phyloP scores from a whole-genome alignment of 2,329 filamentous ascomycete genomes.

The Neonectria ditissima region DNA sequence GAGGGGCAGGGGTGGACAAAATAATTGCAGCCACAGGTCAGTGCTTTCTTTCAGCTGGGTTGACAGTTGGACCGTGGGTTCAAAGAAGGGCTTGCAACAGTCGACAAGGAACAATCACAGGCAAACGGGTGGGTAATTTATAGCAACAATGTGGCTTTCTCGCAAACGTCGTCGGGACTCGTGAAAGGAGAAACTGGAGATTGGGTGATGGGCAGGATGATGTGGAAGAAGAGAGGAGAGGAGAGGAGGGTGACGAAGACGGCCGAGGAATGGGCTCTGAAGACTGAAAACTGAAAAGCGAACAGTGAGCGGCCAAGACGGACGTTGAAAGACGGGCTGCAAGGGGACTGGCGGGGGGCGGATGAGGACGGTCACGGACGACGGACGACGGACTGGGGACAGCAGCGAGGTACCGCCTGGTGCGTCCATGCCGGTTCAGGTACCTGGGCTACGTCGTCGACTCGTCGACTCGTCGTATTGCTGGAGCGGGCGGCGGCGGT shows the following conservation, averaged over 20 bases:
- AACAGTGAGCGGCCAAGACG: slow-evolving; percentile 10
- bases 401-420: slow-evolving; percentile 15
- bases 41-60: slow-evolving; percentile 5
- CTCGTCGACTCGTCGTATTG: slow-evolving; percentile 5
- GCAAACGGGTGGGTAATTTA: not conserved
- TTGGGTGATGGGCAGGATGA: not conserved
- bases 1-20: slow-evolving; percentile 44
- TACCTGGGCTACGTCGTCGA: slow-evolving; percentile 22
- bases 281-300: slow-evolving; percentile 14
- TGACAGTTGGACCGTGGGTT: not conserved
- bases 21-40: slow-evolving; percentile 27
- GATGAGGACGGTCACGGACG: not conserved
- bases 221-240: slow-evolving; percentile 3
- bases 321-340: slow-evolving; percentile 25
- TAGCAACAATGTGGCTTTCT: slow-evolving; percentile 1
- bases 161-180: slow-evolving; percentile 9
- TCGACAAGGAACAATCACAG: slow-evolving; percentile 6
- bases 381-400: slow-evolving; percentile 9
- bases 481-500: slow-evolving; percentile 10
- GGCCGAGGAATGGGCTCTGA: slow-evolving; percentile 1
- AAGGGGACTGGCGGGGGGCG: slow-evolving; percentile 19
- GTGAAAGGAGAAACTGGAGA: not conserved
- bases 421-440: slow-evolving; percentile 6
- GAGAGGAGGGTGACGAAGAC: slow-evolving; percentile 6
- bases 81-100: slow-evolving; percentile 16